Conservation (phyloP, 805 yeast genomes). For the Isabelozyma gotoi region DNA sequence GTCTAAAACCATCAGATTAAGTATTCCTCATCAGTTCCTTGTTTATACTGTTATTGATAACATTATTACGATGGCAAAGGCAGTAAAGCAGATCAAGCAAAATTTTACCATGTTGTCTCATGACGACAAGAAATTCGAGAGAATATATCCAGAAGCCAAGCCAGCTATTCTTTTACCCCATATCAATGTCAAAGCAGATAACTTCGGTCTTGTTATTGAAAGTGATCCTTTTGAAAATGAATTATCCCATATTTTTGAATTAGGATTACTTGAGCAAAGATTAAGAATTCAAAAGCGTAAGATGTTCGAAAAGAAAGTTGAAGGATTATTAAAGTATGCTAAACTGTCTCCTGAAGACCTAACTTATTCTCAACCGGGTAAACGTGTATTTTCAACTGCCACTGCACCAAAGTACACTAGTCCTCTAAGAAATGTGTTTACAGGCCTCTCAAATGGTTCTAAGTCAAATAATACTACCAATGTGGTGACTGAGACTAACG, state of each 20-base stretch:
- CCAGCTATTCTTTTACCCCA: constrained; percentile 52
- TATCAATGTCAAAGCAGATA: constrained; percentile 53
- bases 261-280: constrained; percentile 67
- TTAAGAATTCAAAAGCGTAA: constrained; percentile 52
- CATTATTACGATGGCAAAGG: constrained; percentile 63
- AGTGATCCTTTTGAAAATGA: constrained; percentile 90
- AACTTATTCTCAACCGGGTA: background rate
- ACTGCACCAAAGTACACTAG: constrained; percentile 3
- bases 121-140: constrained; percentile 25
- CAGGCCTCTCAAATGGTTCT: background rate
- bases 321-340: constrained; percentile 7
- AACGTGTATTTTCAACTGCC: background rate
- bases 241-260: constrained; percentile 59
- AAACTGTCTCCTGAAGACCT: background rate
- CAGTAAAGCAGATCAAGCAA: constrained; percentile 57
- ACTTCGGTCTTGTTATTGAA: constrained; percentile 65
- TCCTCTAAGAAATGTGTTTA: constrained; percentile 7
- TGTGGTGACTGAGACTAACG: background rate
- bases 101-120: constrained; percentile 40
- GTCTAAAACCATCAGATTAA: constrained; percentile 45
- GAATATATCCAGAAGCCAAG: constrained; percentile 35
- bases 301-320: constrained; percentile 30
- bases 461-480: background rate
- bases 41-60: constrained; percentile 82
- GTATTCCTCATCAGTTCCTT: constrained; percentile 71